These are phyloP conservation scores for Arabidopsis suecica DNA, from an alignment of 345 rosid genomes.

Conservation along the genomic window DNA sequence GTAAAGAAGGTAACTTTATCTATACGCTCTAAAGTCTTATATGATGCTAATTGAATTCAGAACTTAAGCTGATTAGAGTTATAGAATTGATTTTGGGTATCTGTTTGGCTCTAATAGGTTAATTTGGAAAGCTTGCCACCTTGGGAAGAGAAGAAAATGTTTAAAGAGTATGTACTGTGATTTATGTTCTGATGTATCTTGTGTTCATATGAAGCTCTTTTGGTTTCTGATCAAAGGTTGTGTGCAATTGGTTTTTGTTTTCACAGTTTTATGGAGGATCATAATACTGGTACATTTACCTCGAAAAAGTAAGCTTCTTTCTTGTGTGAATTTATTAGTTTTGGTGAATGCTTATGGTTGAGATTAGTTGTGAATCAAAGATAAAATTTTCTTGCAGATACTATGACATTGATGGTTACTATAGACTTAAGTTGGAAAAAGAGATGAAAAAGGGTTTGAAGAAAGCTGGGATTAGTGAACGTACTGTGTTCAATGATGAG, in stretches of 20 bases:
- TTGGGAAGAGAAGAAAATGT: conserved; percentile 99
- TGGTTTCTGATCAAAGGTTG: conserved; percentile 6
- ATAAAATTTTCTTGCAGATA: conserved; percentile 56
- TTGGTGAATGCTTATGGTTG: background rate
- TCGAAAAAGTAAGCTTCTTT: conserved; percentile 81
- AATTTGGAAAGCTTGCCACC: conserved; percentile 89
- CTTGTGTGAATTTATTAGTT: background rate
- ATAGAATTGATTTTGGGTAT: background rate
- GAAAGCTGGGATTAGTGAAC: conserved; percentile 65
- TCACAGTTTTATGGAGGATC: conserved; percentile 96
- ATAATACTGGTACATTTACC: conserved; percentile 95
- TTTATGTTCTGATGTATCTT: background rate
- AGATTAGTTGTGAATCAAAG: background rate
- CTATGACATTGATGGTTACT: conserved; percentile 87
- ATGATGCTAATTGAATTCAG: background rate
- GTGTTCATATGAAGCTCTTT: background rate
- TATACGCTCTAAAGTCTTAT: background rate
- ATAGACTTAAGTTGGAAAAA: conserved; percentile 72
- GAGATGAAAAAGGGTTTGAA: conserved; percentile 71
- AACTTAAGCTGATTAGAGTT: background rate
- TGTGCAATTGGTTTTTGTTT: conserved; percentile 11
- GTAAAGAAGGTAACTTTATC: conserved; percentile 68
- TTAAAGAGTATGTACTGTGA: conserved; percentile 66
- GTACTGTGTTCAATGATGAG: conserved; percentile 92
- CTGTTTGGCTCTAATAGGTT: conserved; percentile 50